Evolutionary conservation across 2,329 filamentous ascomycete genomes (phyloP).

Genomic region (Penicillium sp.): DNA sequence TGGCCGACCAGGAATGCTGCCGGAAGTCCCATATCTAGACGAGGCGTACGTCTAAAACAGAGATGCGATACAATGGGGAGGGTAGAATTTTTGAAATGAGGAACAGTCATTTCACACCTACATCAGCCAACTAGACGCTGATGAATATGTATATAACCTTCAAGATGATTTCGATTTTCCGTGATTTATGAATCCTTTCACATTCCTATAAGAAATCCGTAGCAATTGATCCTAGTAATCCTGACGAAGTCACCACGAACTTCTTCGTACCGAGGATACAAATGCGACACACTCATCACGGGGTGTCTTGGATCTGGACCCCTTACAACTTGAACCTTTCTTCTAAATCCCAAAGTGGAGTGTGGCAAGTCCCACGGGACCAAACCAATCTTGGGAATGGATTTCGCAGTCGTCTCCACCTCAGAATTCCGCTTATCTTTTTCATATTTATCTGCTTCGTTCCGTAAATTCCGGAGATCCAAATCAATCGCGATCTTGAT

Average conservation of each 20-base stretch:
- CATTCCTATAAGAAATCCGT: too few relatives aligned
- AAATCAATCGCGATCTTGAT: not conserved
- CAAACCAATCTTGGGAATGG: not conserved
- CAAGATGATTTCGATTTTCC: too few relatives aligned
- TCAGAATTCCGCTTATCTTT: not conserved
- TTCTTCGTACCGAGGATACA: not conserved
- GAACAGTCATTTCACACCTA: not conserved
- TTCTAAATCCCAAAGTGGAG: too few relatives aligned
- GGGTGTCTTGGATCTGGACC: too few relatives aligned
- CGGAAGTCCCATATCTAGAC: slow-evolving; percentile 35
- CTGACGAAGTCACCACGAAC: too few relatives aligned
- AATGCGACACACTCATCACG: too few relatives aligned
- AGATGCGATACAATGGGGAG: too few relatives aligned
- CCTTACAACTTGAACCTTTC: too few relatives aligned
- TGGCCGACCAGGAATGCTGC: slow-evolving; percentile 39
- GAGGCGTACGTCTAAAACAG: too few relatives aligned
- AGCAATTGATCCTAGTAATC: too few relatives aligned
- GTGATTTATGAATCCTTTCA: too few relatives aligned
- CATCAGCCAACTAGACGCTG: not conserved
- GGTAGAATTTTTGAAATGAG: not conserved
- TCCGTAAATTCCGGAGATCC: not conserved
- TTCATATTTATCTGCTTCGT: not conserved
- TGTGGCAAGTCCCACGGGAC: not conserved
- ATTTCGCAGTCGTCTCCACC: not conserved
- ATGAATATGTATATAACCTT: not conserved